These are phyloP conservation scores for Colletotrichum magnum DNA, from an alignment of 2,329 filamentous ascomycete genomes.

Conservation along the genomic window DNA sequence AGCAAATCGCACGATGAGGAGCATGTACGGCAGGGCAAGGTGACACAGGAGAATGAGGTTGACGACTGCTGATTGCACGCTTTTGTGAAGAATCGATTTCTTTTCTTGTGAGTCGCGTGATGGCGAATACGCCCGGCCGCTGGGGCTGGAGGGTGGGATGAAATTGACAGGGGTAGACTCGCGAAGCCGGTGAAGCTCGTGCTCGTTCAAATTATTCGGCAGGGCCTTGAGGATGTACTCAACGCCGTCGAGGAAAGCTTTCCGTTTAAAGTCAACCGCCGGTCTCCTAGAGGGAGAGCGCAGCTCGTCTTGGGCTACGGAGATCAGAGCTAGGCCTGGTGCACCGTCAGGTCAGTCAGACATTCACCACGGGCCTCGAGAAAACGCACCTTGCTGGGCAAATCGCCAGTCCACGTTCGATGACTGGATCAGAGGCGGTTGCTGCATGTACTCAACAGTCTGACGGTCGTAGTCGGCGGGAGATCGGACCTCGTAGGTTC, in stretches of 20 bases:
- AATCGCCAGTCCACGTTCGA: conserved; percentile 52
- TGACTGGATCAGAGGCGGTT: conserved; percentile 43
- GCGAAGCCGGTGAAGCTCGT: conserved; percentile 67
- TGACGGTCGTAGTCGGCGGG: conserved; percentile 23
- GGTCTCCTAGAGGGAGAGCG: conserved; percentile 28
- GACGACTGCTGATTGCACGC: conserved; percentile 69
- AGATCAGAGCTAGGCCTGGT: conserved; percentile 36
- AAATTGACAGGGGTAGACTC: conserved; percentile 62
- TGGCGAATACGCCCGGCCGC: conserved; percentile 47
- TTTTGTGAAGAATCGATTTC: conserved; percentile 69
- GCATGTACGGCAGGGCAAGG: conserved; percentile 73
- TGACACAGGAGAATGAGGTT: conserved; percentile 72
- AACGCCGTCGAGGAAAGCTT: conserved; percentile 75
- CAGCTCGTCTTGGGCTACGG: conserved; percentile 35
- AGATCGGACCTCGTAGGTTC: conserved; percentile 23
- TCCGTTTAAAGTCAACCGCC: conserved; percentile 59
- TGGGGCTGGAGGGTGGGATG: conserved; percentile 19
- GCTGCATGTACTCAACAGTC: conserved; percentile 12
- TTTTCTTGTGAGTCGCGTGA: conserved; percentile 31
- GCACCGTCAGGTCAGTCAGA: neutral
- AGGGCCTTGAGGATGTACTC: conserved; percentile 76
- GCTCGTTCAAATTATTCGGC: conserved; percentile 67
- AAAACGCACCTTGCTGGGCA: conserved; percentile 49
- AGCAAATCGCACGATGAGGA: conserved; percentile 65
- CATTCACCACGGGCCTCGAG: neutral